Base-by-base conservation (phyloP, 2,329 filamentous ascomycete species). In the Zymoseptoria crescenta region DNA sequence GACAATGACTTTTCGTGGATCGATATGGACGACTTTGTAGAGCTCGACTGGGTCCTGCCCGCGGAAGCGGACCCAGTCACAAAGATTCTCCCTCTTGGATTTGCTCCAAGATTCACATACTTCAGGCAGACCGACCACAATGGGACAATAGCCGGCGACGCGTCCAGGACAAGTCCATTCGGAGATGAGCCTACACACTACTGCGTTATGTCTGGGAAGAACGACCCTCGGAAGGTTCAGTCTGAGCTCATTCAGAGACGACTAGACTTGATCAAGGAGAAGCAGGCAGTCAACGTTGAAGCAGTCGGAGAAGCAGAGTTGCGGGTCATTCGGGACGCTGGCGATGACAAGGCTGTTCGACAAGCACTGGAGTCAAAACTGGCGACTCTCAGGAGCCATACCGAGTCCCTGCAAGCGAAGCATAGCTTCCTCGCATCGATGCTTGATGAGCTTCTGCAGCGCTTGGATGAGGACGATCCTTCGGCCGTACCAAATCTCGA, bases 21-120 rank as follows among this genome's bases (percentile, higher is more conserved):
- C 63, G 94, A 99, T 70, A 97, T 99, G 91, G 94, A 99, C 71
- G 94, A 99, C 72, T 99, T 99, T 74, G 92, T 99, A 29, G 94
- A 99, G 73, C 78, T 99, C 21, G 95, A 96, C 72, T 97, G 93
- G 93, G 92, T 96, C 56, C 76, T 96, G 24, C 93, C 93, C 0
- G 88, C 90, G 13, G 90, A 96, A 70, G 85, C 88, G 30, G 95
- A 96, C 65, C 92, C 93, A 0, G 88, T 95, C 65, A 97, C 93
- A 0, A 92, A 94, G 73, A 99, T 99, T 52, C 76, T 99, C 56
- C 95, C 95, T 0, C 81, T 99, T 8, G 92, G 89, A 0, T 97
- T 87, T 68, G 90, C 93, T 20, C 95, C 94, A n/a, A 85, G 94
- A 1, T 89, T 99, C 69, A 97, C 94, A 0, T 99, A 99, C 74